A percentile compares a stretch with the other conserved stretches of the same genome.
phyloP scores from a whole-genome alignment of 805 yeast species.

The Candida hispaniensis region DNA sequence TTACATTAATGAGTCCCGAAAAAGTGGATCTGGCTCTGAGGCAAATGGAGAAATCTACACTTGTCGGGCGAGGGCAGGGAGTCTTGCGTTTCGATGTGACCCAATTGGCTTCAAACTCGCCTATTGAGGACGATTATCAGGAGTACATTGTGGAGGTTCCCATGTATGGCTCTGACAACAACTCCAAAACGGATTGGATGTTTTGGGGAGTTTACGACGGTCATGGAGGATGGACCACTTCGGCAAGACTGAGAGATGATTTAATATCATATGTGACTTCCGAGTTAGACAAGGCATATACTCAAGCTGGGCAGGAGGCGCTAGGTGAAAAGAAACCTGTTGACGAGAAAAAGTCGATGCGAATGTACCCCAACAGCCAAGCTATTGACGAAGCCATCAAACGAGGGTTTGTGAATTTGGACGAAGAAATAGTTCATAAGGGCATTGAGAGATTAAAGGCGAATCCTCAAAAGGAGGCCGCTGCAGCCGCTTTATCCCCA shows the following conservation, averaged over 20 bases:
- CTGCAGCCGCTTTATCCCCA: constrained; percentile 72
- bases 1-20: constrained; percentile 30
- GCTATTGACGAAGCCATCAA: constrained; percentile 70
- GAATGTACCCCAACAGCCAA: constrained; percentile 57
- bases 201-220: constrained; percentile 96
- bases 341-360: constrained; percentile 33
- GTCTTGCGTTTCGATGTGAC: constrained; percentile 79
- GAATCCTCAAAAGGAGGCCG: constrained; percentile 48
- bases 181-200: constrained; percentile 62
- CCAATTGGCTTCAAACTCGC: constrained; percentile 83
- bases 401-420: constrained; percentile 70
- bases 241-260: constrained; percentile 71
- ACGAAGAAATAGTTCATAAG: constrained; percentile 73
- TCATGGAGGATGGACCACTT: constrained; percentile 93
- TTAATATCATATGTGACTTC: constrained; percentile 65
- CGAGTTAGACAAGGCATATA: constrained; percentile 50
- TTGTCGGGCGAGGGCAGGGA: constrained; percentile 77
- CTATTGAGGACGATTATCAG: constrained; percentile 88
- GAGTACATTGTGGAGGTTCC: constrained; percentile 65
- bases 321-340: too few species aligned
- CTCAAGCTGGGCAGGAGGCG: constrained; percentile 5
- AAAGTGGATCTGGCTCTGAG: constrained; percentile 63
- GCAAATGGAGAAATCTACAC: constrained; percentile 66
- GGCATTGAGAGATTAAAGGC: constrained; percentile 59
- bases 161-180: constrained; percentile 35